Percentiles rank a stretch among this genome's conserved stretches.
These are phyloP conservation scores for Globisporangium ultimum DNA, from an alignment of 352 stramenopile genomes.

Conservation along the genomic window DNA sequence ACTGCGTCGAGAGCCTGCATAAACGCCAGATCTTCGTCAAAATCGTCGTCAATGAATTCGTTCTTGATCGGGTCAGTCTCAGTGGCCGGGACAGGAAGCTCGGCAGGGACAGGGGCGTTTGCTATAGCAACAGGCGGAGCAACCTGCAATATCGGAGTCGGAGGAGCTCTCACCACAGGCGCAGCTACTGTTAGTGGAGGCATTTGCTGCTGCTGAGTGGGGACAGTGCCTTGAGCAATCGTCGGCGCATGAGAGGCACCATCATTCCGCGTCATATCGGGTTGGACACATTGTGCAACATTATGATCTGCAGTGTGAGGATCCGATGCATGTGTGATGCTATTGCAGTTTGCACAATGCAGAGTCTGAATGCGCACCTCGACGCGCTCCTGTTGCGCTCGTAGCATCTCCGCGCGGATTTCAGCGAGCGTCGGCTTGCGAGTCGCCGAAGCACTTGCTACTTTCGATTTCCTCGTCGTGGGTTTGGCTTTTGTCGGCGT, in stretches of 20 bases:
- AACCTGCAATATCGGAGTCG: not conserved
- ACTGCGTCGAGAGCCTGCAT: conserved; percentile 63
- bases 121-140: not conserved
- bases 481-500: conserved; percentile 1
- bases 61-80: conserved; percentile 16
- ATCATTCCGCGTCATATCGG: not conserved
- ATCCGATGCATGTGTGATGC: conserved; percentile 3
- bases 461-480: not conserved
- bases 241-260: too few species aligned
- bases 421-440: conserved; percentile 34
- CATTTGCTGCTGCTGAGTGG: too few species aligned
- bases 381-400: conserved; percentile 50
- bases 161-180: not conserved
- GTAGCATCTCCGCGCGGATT: conserved; percentile 38
- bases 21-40: conserved; percentile 66
- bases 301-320: not conserved
- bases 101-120: not conserved
- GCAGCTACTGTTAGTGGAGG: not conserved
- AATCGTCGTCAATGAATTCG: conserved; percentile 61
- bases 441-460: not conserved
- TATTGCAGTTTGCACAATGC: conserved; percentile 17
- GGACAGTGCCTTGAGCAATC: too few species aligned
- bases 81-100: not conserved
- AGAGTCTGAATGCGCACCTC: conserved; percentile 48
- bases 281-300: not conserved